A percentile compares a stretch with the other conserved stretches of the same genome.
phyloP scores from a whole-genome alignment of 371 early-diverging fungal genomes.

The Mortierella sp. region DNA sequence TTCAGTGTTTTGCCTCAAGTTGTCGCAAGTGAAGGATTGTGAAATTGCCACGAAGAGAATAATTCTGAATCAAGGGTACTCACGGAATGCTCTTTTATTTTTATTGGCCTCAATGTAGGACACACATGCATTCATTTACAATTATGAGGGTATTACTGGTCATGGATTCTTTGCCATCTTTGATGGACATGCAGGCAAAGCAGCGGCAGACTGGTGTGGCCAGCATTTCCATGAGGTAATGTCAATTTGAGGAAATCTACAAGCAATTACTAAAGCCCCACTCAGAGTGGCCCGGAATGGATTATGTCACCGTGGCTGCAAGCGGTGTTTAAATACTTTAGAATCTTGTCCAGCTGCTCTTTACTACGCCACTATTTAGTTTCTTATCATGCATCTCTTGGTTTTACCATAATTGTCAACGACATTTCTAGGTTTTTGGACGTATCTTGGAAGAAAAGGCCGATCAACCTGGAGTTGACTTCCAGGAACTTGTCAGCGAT shows the following conservation, averaged over 20 bases:
- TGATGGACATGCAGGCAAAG: constrained; percentile 98
- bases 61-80: too few species aligned
- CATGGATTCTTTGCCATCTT: constrained; percentile 96
- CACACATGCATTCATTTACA: constrained; percentile 86
- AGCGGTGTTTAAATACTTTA: not conserved
- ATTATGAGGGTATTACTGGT: constrained; percentile 83
- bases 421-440: constrained; percentile 65
- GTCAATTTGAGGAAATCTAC: not conserved
- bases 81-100: not conserved
- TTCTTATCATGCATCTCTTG: not conserved
- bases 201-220: constrained; percentile 98
- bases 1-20: too few species aligned
- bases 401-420: not conserved
- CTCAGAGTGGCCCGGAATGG: not conserved
- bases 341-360: not conserved
- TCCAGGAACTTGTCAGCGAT: constrained; percentile 88
- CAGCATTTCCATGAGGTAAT: constrained; percentile 85
- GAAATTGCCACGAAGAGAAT: too few species aligned
- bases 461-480: constrained; percentile 60
- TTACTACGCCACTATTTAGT: not conserved
- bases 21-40: too few species aligned
- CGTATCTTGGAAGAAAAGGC: constrained; percentile 60
- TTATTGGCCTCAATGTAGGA: constrained; percentile 65
- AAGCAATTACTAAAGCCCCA: too few species aligned
- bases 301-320: not conserved